Conservation (phyloP, 2,329 filamentous ascomycete species). For the Scedosporium minutisporum region DNA sequence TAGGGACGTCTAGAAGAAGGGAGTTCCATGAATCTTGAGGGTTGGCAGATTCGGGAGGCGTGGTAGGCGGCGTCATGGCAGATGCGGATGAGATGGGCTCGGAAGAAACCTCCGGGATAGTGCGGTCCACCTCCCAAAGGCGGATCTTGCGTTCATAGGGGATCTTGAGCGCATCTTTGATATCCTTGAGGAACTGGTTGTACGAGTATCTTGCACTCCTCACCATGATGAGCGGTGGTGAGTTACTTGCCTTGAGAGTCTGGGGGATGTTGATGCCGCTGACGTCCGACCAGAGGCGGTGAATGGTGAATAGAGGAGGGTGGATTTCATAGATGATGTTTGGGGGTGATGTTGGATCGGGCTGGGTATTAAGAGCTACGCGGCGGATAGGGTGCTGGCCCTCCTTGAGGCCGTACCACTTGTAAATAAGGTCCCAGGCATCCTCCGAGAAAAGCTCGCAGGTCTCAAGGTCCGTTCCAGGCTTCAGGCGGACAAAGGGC, state of each 20-base stretch:
- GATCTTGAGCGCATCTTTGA: constrained; percentile 61
- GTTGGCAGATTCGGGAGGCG: constrained; percentile 22
- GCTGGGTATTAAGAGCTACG: constrained; percentile 66
- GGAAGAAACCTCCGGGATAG: constrained; percentile 21
- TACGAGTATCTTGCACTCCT: constrained; percentile 62
- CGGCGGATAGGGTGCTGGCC: constrained; percentile 65
- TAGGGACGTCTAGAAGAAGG: constrained; percentile 36
- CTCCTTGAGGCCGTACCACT: constrained; percentile 71
- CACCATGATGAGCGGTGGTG: constrained; percentile 55
- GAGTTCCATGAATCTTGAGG: constrained; percentile 26
- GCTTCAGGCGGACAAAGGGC: constrained; percentile 64
- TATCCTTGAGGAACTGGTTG: constrained; percentile 64
- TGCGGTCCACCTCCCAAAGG: constrained; percentile 54
- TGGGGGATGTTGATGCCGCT: constrained; percentile 48
- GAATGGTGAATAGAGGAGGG: constrained; percentile 75
- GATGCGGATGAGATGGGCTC: constrained; percentile 14
- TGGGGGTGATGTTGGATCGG: constrained; percentile 39
- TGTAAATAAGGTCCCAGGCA: constrained; percentile 71
- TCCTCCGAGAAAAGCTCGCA: constrained; percentile 69
- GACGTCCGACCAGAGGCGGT: constrained; percentile 61
- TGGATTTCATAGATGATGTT: constrained; percentile 76
- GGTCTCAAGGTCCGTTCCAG: constrained; percentile 57
- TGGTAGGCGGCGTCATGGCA: constrained; percentile 31
- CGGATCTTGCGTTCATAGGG: constrained; percentile 64
- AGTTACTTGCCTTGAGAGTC: constrained; percentile 49